Conservation (phyloP, 2,329 filamentous ascomycete genomes). For the Neopestalotiopsis rosae region DNA sequence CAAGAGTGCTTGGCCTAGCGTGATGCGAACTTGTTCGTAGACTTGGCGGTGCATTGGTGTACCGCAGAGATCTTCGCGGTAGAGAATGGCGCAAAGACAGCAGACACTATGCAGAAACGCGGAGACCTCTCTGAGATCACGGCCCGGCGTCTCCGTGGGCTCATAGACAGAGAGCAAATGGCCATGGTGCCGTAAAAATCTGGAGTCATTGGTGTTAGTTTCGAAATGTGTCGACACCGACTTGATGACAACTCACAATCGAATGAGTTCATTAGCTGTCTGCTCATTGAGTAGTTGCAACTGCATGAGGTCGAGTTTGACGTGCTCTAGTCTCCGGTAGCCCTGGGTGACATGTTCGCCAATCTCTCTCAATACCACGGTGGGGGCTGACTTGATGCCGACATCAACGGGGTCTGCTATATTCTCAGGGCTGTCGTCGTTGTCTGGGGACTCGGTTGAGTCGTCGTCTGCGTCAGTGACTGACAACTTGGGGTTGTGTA, state of each 20-base stretch:
- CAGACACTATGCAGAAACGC: slow-evolving; percentile 46
- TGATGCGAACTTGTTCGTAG: slow-evolving; percentile 44
- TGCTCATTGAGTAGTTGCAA: slow-evolving; percentile 36
- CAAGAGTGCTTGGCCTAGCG: slow-evolving; percentile 44
- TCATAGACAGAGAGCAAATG: slow-evolving; percentile 34
- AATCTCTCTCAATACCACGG: slow-evolving; percentile 38
- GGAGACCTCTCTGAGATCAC: slow-evolving; percentile 37
- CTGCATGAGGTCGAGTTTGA: slow-evolving; percentile 36
- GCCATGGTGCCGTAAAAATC: slow-evolving; percentile 35
- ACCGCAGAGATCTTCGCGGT: slow-evolving; percentile 36
- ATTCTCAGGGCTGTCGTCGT: slow-evolving; percentile 31
- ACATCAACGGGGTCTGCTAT: slow-evolving; percentile 36
- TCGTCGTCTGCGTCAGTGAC: slow-evolving; percentile 11
- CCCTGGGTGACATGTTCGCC: slow-evolving; percentile 34
- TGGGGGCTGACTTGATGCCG: slow-evolving; percentile 35
- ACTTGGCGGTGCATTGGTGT: slow-evolving; percentile 39
- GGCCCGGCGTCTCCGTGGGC: slow-evolving; percentile 38
- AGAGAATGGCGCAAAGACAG: slow-evolving; percentile 44
- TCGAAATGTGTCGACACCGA: no score
- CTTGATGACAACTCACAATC: slow-evolving; percentile 30
- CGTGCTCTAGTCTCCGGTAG: slow-evolving; percentile 32
- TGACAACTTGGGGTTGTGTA: slow-evolving; percentile 7
- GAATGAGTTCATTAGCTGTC: slow-evolving; percentile 34
- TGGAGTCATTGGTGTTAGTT: slow-evolving; percentile 17
- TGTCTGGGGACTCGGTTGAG: slow-evolving; percentile 20